phyloP scores from a whole-genome alignment of 2,329 filamentous ascomycete species.

The Nannizziopsis barbatae region DNA sequence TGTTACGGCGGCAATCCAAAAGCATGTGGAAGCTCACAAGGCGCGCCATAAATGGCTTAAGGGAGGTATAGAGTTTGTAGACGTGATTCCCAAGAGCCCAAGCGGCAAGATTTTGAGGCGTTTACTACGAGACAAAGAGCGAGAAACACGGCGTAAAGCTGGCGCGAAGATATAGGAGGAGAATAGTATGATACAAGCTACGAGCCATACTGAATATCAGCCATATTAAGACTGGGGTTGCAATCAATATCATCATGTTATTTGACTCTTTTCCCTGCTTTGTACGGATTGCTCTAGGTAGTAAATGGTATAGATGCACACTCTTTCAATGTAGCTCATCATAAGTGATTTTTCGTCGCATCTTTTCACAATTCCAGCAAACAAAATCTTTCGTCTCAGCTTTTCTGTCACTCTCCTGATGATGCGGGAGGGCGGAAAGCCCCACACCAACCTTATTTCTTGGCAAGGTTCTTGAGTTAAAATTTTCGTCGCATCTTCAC shows the following conservation, averaged over 20 bases:
- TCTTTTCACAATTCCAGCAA: neutral
- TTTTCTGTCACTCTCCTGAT: neutral
- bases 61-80: conserved; percentile 48
- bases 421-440: too few relatives aligned
- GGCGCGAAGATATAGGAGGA: conserved; percentile 53
- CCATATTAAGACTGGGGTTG: too few relatives aligned
- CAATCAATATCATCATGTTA: too few relatives aligned
- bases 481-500: neutral
- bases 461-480: neutral
- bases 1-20: conserved; percentile 42
- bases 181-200: neutral
- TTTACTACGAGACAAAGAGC: conserved; percentile 62
- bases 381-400: too few relatives aligned
- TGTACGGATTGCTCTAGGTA: too few relatives aligned
- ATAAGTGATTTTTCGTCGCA: neutral
- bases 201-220: too few relatives aligned
- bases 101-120: conserved; percentile 54
- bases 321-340: too few relatives aligned
- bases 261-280: too few relatives aligned
- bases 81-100: conserved; percentile 49
- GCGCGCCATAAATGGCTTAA: conserved; percentile 52
- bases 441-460: neutral
- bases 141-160: conserved; percentile 51
- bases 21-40: conserved; percentile 51
- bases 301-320: too few relatives aligned